These are phyloP conservation scores for Tolypocladium inflatum DNA, from an alignment of 2,329 filamentous ascomycete genomes.

Conservation along the genomic window DNA sequence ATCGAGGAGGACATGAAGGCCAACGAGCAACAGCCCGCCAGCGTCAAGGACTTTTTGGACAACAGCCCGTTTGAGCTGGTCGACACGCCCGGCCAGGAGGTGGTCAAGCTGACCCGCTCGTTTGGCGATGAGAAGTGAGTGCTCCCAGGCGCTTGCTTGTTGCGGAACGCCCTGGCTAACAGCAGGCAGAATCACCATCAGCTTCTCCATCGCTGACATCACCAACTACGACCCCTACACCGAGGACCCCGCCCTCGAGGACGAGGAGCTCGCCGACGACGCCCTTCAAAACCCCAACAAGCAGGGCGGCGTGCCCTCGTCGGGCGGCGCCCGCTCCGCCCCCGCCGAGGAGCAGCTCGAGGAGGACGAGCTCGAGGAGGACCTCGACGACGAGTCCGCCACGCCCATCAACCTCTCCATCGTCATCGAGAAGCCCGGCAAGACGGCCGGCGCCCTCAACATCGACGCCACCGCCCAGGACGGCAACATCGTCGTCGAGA, in stretches of 20 bases:
- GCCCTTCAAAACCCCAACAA: constrained; percentile 42
- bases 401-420: constrained; percentile 81
- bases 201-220: constrained; percentile 33
- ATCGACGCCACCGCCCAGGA: constrained; percentile 83
- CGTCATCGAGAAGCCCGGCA: constrained; percentile 76
- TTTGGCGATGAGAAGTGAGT: constrained; percentile 82
- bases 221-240: constrained; percentile 28
- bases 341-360: constrained; percentile 36
- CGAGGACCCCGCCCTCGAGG: constrained; percentile 28
- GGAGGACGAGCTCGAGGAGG: constrained; percentile 40
- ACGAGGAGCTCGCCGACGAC: constrained; percentile 28
- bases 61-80: constrained; percentile 76
- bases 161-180: constrained; percentile 3
- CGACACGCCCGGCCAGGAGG: constrained; percentile 77
- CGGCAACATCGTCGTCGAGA: constrained; percentile 78
- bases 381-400: constrained; percentile 43
- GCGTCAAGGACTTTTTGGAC: constrained; percentile 80
- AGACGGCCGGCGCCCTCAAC: constrained; percentile 62
- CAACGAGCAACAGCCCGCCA: constrained; percentile 60
- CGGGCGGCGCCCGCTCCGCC: constrained; percentile 37
- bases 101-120: constrained; percentile 73
- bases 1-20: constrained; percentile 77
- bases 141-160: not conserved
- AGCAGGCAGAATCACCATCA: constrained; percentile 28
- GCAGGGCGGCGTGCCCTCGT: constrained; percentile 45